phyloP scores from a whole-genome alignment of 2,329 filamentous ascomycete species.

The Aspergillus piperis region DNA sequence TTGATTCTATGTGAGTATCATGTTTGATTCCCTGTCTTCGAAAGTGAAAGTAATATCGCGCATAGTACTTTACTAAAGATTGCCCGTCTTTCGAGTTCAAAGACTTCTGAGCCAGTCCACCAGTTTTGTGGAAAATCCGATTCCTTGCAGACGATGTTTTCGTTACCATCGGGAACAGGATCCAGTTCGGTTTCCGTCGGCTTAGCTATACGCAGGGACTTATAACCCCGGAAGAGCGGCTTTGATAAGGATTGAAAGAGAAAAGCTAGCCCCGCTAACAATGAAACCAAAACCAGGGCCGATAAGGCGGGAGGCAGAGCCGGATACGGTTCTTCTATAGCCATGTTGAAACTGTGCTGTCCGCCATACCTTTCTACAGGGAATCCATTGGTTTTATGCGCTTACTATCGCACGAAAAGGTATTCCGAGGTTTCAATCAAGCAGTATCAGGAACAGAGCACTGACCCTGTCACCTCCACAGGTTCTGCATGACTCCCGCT shows the following conservation, averaged over 20 bases:
- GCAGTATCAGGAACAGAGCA: neutral
- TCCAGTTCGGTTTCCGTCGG: neutral
- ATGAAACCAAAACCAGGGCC: slow-evolving; percentile 7
- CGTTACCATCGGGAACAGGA: neutral
- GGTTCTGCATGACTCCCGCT: neutral
- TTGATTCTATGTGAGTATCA: neutral
- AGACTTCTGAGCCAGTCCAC: slow-evolving; percentile 45
- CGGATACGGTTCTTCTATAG: slow-evolving; percentile 2
- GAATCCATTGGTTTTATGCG: neutral
- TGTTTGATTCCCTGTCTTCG: neutral
- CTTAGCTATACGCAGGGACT: neutral
- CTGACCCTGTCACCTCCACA: neutral
- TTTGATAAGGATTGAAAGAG: slow-evolving; percentile 15
- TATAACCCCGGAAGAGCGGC: neutral
- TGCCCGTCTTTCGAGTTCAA: slow-evolving; percentile 51
- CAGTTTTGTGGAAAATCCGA: slow-evolving; percentile 43
- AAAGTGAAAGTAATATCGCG: neutral
- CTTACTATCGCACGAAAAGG: neutral
- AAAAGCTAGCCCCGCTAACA: slow-evolving; percentile 13
- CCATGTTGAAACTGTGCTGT: neutral
- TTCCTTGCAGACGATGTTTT: slow-evolving; percentile 39
- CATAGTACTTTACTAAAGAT: slow-evolving; percentile 50
- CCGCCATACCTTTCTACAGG: neutral
- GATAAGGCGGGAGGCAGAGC: neutral
- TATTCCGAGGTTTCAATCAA: neutral